Conservation (phyloP, 805 yeast genomes). For the Lipomyces oligophaga region DNA sequence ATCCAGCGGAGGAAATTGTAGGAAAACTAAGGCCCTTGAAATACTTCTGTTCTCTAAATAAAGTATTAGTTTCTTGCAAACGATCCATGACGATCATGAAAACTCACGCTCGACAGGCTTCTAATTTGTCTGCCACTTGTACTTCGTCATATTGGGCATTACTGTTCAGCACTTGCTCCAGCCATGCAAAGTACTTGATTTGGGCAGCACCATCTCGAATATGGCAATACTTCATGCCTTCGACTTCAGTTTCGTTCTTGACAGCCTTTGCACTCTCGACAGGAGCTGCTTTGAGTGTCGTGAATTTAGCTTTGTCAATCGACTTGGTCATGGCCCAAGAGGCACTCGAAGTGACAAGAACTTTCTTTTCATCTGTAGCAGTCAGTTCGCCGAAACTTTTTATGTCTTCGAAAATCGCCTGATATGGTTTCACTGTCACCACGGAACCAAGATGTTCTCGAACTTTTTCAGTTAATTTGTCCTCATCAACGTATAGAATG, state of each 20-base stretch:
- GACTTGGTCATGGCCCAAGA: slow-evolving; percentile 67
- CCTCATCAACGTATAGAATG: slow-evolving; percentile 52
- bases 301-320: slow-evolving; percentile 42
- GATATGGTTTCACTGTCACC: slow-evolving; percentile 44
- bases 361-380: slow-evolving; percentile 35
- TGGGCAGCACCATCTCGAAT: slow-evolving; percentile 78
- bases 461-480: slow-evolving; percentile 43
- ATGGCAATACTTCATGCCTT: slow-evolving; percentile 73
- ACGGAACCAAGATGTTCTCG: slow-evolving; percentile 43
- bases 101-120: slow-evolving; percentile 40
- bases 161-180: slow-evolving; percentile 53
- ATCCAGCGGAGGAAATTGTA: slow-evolving; percentile 70
- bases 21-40: slow-evolving; percentile 62
- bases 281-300: slow-evolving; percentile 51
- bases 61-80: background rate
- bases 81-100: background rate
- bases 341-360: slow-evolving; percentile 54
- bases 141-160: slow-evolving; percentile 51
- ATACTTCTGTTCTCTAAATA: slow-evolving; percentile 35
- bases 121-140: slow-evolving; percentile 53
- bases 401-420: slow-evolving; percentile 25
- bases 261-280: slow-evolving; percentile 64
- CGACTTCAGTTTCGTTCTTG: slow-evolving; percentile 69
- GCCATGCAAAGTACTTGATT: slow-evolving; percentile 75
- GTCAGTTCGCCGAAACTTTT: slow-evolving; percentile 5